Evolutionary conservation across 1,139 yeast species (phyloP), one percentile per base, ranked within the genome.

Genomic region (Yamadazyma triangularis): DNA sequence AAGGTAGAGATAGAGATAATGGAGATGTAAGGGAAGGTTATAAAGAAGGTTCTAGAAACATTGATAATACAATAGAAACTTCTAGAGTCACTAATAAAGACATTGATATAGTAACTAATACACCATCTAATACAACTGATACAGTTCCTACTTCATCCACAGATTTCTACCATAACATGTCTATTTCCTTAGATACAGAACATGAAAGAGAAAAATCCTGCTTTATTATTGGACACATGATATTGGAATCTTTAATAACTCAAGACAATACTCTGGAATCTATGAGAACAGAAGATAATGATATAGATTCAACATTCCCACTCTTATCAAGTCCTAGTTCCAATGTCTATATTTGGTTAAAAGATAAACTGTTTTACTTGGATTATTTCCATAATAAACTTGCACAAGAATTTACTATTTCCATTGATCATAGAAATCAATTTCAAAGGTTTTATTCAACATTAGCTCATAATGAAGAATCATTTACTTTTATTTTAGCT

Each of bases 361-460:
- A 23, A 12, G 25, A 11, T 11, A 28, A n/a, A 10, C 32, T 28
- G 5, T 36, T 30, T 23, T 33, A 28, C 25, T 18, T 31, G 15
- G 16, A 34, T 13, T 36, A 27, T 18, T 36, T 31, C 27, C 26
- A 44, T 25, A 27, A 35, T 13, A 43, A 45, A 15, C 56, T 54
- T 2, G 42, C 55, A 2, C 27, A 36, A 9, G 33, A 41, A 10
- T 37, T 54, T 12, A 39, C 50, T 21, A 40, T 52, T 24, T 52
- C 58, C 13, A 50, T 58, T 1, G 55, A 50, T 10, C 53, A 60
- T 12, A 58, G 62, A 26, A 69, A 70, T 43, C 70, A 65, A 41
- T 70, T 64, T 35, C 44, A 60, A 14, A 58, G 64, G 33, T 65
- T 70, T 13, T 64, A 65, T 25, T 42, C 67, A 27, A 50, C 56